These are phyloP conservation scores for Exophiala bonariae DNA, from an alignment of 2,329 filamentous ascomycete genomes.

Conservation along the genomic window DNA sequence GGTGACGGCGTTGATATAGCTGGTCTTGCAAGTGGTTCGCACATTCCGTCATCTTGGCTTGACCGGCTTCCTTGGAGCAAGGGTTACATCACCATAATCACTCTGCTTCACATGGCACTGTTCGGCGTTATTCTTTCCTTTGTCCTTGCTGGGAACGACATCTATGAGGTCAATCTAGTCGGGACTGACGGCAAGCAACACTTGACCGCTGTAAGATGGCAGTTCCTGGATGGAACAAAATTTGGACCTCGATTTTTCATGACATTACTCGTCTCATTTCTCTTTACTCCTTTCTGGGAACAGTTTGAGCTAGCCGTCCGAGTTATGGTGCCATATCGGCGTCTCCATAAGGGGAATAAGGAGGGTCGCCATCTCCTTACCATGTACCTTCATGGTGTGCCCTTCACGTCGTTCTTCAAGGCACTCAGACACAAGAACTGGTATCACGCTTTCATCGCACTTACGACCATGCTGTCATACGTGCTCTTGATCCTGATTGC, in stretches of 20 bases:
- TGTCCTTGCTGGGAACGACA: conserved; percentile 10
- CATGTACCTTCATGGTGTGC: conserved; percentile 6
- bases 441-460: conserved; percentile 12
- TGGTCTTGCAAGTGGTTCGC: not conserved
- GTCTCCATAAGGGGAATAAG: not conserved
- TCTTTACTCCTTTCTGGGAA: conserved; percentile 12
- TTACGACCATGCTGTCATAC: conserved; percentile 6
- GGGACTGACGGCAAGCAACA: conserved; percentile 2
- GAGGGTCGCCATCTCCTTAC: conserved; percentile 3
- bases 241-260: conserved; percentile 15
- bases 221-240: conserved; percentile 11
- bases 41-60: not conserved
- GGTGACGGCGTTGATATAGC: not conserved
- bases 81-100: not conserved
- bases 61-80: conserved; percentile 4
- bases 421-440: conserved; percentile 7
- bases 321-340: conserved; percentile 10
- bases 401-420: conserved; percentile 9
- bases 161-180: conserved; percentile 6
- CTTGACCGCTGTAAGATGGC: conserved; percentile 6
- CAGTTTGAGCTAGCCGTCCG: conserved; percentile 5
- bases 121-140: conserved; percentile 12
- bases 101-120: conserved; percentile 5
- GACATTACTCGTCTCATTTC: conserved; percentile 5
- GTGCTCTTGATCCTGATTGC: conserved; percentile 10